phyloP scores from a whole-genome alignment of 257 asterid genomes.

The Echites panduratus region DNA sequence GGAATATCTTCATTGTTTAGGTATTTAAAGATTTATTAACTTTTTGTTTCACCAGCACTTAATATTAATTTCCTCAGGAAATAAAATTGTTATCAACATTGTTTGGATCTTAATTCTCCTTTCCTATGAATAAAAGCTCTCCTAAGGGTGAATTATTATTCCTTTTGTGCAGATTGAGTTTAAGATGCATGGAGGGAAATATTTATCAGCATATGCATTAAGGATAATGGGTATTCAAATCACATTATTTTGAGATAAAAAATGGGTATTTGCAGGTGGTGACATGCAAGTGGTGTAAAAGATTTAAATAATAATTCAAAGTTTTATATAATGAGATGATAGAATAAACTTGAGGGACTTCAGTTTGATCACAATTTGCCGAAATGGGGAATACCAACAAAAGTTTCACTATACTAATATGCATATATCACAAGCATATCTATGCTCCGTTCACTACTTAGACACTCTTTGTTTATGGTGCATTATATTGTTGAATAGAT shows the following conservation, averaged over 20 bases:
- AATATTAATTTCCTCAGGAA: neutral
- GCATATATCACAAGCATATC: neutral
- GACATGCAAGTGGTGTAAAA: no score
- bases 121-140: neutral
- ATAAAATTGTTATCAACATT: neutral
- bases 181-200: neutral
- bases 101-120: neutral
- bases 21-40: conserved; percentile 27
- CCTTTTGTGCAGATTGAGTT: neutral
- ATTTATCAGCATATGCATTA: no score
- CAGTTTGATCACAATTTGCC: neutral
- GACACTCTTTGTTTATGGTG: neutral
- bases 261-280: no score
- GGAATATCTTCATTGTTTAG: conserved; percentile 98
- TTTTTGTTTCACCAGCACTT: neutral
- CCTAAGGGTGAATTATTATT: neutral
- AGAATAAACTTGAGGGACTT: neutral
- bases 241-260: no score
- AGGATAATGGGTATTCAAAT: no score
- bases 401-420: neutral
- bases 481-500: neutral
- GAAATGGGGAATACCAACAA: neutral
- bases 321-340: neutral
- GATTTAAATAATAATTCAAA: no score
- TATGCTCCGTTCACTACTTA: neutral